These are phyloP conservation scores for Chlamydomonas asymmetrica DNA, from an alignment of 139 green algal genomes.

Conservation along the genomic window DNA sequence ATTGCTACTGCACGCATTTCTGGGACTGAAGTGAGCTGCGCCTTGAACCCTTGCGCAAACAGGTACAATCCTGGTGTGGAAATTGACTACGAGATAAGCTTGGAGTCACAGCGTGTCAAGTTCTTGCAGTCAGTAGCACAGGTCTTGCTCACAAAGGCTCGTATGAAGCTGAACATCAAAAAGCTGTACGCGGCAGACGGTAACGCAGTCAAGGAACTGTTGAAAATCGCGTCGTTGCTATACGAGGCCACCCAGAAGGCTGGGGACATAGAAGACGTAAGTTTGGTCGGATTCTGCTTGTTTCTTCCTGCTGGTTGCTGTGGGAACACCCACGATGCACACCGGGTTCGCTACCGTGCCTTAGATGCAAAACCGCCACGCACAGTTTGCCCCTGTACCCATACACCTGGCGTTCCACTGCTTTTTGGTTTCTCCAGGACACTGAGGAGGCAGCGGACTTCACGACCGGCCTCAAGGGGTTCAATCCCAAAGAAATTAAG, in stretches of 20 bases:
- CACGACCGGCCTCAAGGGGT: slow-evolving; percentile 32
- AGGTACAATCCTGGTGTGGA: slow-evolving; percentile 60
- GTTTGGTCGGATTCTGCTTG: no score
- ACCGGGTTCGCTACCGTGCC: no score
- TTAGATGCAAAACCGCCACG: no score
- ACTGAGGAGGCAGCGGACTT: slow-evolving; percentile 38
- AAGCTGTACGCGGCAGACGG: slow-evolving; percentile 80
- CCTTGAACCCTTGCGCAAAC: neutral
- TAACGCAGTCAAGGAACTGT: slow-evolving; percentile 75
- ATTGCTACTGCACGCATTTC: no score
- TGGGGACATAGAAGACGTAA: slow-evolving; percentile 48
- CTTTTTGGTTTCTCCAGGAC: slow-evolving; percentile 41
- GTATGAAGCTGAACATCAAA: slow-evolving; percentile 85
- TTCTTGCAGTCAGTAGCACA: slow-evolving; percentile 71
- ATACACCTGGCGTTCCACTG: no score
- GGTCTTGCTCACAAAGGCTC: slow-evolving; percentile 70
- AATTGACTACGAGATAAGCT: slow-evolving; percentile 77
- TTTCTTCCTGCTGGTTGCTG: no score
- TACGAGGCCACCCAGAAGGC: slow-evolving; percentile 64
- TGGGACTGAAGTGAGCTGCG: neutral
- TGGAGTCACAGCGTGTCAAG: slow-evolving; percentile 67
- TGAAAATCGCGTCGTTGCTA: slow-evolving; percentile 79
- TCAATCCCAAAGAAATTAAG: slow-evolving; percentile 54
- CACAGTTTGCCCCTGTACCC: no score
- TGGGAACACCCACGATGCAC: no score